A percentile compares a stretch with the other conserved stretches of the same genome.
These are phyloP conservation scores for Castanospermum australe DNA, from an alignment of 306 rosid species.

Conservation along the genomic window DNA sequence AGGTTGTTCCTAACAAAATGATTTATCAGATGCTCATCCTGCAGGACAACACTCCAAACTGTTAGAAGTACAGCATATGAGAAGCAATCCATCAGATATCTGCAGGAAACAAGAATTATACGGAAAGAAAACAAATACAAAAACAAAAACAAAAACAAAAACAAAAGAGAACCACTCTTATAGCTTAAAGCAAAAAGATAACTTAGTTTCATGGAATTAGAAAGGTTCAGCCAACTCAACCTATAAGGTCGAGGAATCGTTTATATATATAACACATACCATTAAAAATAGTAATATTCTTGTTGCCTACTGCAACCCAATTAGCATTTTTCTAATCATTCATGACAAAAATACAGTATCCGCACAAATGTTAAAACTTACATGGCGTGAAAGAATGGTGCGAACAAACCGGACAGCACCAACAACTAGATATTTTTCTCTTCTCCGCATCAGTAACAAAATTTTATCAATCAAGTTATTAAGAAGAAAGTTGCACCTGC, in stretches of 20 bases:
- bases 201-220: neutral
- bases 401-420: constrained; percentile 96
- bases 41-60: constrained; percentile 36
- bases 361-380: constrained; percentile 40
- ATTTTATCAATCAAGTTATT: constrained; percentile 76
- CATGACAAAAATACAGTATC: neutral
- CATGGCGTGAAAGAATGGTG: constrained; percentile 83
- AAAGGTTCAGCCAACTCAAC: constrained; percentile 4
- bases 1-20: constrained; percentile 77
- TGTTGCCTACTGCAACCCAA: neutral
- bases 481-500: constrained; percentile 80
- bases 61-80: constrained; percentile 19
- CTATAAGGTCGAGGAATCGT: too few species aligned
- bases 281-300: neutral
- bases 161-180: neutral
- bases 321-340: neutral
- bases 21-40: constrained; percentile 84
- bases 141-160: neutral
- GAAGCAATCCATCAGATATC: constrained; percentile 2
- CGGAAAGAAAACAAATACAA: neutral
- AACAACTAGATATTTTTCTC: constrained; percentile 84
- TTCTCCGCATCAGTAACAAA: constrained; percentile 72
- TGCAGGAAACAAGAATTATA: constrained; percentile 8
- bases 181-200: neutral
- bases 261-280: too few species aligned